Evolutionary conservation across 352 stramenopile genomes (phyloP).

Genomic region (Phytophthora cactorum): DNA sequence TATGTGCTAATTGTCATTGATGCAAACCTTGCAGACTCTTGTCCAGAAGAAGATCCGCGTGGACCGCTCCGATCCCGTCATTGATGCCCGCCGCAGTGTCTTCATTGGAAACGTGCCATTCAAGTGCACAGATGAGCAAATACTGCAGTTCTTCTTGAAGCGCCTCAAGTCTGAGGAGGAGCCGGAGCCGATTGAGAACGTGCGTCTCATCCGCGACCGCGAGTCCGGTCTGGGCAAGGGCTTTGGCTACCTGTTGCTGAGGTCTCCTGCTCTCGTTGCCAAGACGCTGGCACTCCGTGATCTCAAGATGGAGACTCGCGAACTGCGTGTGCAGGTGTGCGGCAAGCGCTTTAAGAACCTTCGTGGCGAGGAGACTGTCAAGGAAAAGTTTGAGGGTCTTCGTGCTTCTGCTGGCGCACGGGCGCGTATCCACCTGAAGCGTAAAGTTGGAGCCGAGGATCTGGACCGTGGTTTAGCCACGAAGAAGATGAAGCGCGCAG

Average conservation of each 20-base stretch:
- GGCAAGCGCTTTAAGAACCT: slow-evolving; percentile 89
- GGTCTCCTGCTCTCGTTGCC: slow-evolving; percentile 61
- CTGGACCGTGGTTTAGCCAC: slow-evolving; percentile 15
- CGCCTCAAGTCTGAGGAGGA: slow-evolving; percentile 75
- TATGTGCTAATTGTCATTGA: slow-evolving; percentile 12
- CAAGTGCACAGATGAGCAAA: slow-evolving; percentile 79
- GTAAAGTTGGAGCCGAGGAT: slow-evolving; percentile 37
- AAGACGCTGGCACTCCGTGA: slow-evolving; percentile 75
- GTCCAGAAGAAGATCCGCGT: slow-evolving; percentile 71
- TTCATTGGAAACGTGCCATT: slow-evolving; percentile 94
- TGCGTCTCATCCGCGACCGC: slow-evolving; percentile 91
- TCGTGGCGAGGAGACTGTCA: slow-evolving; percentile 54
- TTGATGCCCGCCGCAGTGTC: slow-evolving; percentile 85
- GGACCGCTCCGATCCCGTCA: slow-evolving; percentile 60
- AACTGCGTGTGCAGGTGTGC: slow-evolving; percentile 80
- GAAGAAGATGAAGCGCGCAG: slow-evolving; percentile 45
- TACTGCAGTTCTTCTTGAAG: slow-evolving; percentile 77
- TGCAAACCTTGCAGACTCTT: slow-evolving; percentile 67
- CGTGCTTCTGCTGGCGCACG: slow-evolving; percentile 59
- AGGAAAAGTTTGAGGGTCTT: slow-evolving; percentile 68
- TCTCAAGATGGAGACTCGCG: slow-evolving; percentile 71
- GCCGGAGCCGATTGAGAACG: slow-evolving; percentile 75
- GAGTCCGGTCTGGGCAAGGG: slow-evolving; percentile 91
- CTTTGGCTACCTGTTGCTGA: slow-evolving; percentile 92
- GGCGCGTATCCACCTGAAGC: slow-evolving; percentile 72